These are phyloP conservation scores for Triticum dicoccoides DNA, from an alignment of 176 grass and related monocot species.

Conservation along the genomic window DNA sequence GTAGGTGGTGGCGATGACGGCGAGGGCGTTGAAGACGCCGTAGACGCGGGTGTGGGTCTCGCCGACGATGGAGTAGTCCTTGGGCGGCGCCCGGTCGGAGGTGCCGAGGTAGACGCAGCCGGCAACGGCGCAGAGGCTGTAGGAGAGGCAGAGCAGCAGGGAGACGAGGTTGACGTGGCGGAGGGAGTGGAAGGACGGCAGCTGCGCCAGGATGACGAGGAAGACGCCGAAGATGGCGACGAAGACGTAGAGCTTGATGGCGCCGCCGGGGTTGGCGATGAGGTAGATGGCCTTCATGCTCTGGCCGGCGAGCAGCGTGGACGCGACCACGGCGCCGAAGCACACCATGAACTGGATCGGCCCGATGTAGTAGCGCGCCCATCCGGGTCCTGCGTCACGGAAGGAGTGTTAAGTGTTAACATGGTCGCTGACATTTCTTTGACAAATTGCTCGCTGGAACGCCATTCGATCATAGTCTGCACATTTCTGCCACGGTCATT, in stretches of 20 bases:
- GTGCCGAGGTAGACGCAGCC: conserved; percentile 72
- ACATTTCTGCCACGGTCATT: not conserved
- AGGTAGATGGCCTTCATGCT: conserved; percentile 94
- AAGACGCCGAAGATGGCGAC: conserved; percentile 74
- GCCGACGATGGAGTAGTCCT: conserved; percentile 67
- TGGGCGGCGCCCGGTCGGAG: conserved; percentile 39
- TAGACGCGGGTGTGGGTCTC: conserved; percentile 42
- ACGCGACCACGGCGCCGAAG: conserved; percentile 72
- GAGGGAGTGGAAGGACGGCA: conserved; percentile 91
- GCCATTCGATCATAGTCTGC: no score
- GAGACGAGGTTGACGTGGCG: conserved; percentile 86
- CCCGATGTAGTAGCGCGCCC: conserved; percentile 74
- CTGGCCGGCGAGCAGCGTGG: conserved; percentile 64
- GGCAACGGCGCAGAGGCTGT: conserved; percentile 75
- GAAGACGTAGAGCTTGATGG: conserved; percentile 78
- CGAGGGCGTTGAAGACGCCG: conserved; percentile 74
- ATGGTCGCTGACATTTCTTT: no score
- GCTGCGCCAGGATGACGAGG: conserved; percentile 59
- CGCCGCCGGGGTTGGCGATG: conserved; percentile 57
- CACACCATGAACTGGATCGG: conserved; percentile 87
- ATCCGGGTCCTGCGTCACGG: conserved; percentile 49
- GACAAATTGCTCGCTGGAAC: no score
- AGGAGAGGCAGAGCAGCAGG: conserved; percentile 63
- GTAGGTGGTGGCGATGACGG: conserved; percentile 85
- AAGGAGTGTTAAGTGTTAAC: not conserved